Base-by-base conservation (phyloP, 192 early-diverging fungal species). In the Coemansia sp. region DNA sequence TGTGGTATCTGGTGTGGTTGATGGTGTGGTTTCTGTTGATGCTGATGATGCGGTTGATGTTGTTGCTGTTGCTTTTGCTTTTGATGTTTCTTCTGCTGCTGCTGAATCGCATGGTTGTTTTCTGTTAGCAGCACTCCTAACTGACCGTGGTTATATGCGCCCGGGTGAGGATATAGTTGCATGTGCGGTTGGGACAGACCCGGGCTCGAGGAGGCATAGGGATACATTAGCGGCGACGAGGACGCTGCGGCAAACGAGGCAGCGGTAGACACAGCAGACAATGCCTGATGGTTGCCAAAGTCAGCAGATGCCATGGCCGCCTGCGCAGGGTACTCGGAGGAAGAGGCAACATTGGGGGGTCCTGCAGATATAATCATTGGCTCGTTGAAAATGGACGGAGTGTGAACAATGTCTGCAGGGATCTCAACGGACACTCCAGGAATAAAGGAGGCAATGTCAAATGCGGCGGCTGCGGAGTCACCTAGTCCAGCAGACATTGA, bases 341-440 rank as follows among this genome's bases (percentile, higher is more conserved):
- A 44, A 39, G 62, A 40, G 5, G 38, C 50, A 12, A 40, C 54
- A n/a, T 58, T 54, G 43, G 46, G 51, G 17, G 32, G 32, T 32
- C 64, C 62, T 11, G 43, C 19, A 7, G 68, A 58, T 53, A 70
- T 56, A 17, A 70, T 64, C 61, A 40, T 61, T n/a, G 68, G 61
- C 53, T 70, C 68, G 44, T 55, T 63, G n/a, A 70, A 70, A 22
- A 70, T 16, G 16, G 51, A 40, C 8, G 61, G 61, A 42, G 44
- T 61, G 25, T 63, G 43, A 25, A 63, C 54, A 46, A 63, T 39
- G 8, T 56, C 61, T 38, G 51, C 61, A 22, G 68, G 50, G 40
- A 63, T 19, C 41, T 40, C 42, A 41, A 54, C 37, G 1, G 68
- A 44, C 61, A 61, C 41, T 5, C 44, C 42, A 38, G 68, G 8